phyloP scores from a whole-genome alignment of 352 stramenopile genomes.

The Pythium utonaiense region DNA sequence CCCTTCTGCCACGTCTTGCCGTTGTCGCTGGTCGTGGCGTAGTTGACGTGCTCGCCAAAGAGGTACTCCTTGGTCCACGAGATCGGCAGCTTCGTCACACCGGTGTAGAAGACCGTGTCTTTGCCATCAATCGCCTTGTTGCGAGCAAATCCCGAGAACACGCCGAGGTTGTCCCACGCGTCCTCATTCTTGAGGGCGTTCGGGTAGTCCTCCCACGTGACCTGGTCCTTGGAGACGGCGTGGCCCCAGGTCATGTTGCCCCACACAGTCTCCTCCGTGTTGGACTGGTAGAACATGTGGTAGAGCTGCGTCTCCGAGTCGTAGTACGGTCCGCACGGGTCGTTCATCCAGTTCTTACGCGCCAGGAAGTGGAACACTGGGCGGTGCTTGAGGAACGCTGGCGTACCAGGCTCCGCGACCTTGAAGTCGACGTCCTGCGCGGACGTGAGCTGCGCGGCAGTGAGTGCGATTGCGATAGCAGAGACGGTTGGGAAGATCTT shows the following conservation, averaged over 20 bases:
- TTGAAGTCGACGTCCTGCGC: constrained; percentile 16
- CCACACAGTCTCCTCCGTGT: constrained; percentile 54
- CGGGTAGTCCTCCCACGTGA: constrained; percentile 68
- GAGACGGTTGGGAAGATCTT: constrained; percentile 28
- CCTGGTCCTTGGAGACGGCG: constrained; percentile 64
- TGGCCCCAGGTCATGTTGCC: constrained; percentile 81
- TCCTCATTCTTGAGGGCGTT: constrained; percentile 50
- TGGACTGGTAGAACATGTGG: constrained; percentile 81
- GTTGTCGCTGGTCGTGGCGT: constrained; percentile 52
- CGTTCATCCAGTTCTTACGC: constrained; percentile 82
- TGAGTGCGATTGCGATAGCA: constrained; percentile 13
- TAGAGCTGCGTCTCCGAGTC: constrained; percentile 56
- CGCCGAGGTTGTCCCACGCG: constrained; percentile 67
- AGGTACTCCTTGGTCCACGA: constrained; percentile 51
- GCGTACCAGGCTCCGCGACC: constrained; percentile 30
- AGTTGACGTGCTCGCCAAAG: constrained; percentile 64
- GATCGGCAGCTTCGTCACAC: constrained; percentile 43
- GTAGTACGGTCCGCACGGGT: constrained; percentile 74
- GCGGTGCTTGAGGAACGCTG: constrained; percentile 52
- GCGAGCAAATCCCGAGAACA: constrained; percentile 70
- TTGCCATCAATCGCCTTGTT: constrained; percentile 57
- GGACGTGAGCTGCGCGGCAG: not conserved
- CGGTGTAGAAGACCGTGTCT: constrained; percentile 67
- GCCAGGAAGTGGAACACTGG: constrained; percentile 58
- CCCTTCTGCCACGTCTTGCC: constrained; percentile 66